Evolutionary conservation across 352 stramenopile genomes (phyloP).

Genomic region (Phytophthora hibernalis): DNA sequence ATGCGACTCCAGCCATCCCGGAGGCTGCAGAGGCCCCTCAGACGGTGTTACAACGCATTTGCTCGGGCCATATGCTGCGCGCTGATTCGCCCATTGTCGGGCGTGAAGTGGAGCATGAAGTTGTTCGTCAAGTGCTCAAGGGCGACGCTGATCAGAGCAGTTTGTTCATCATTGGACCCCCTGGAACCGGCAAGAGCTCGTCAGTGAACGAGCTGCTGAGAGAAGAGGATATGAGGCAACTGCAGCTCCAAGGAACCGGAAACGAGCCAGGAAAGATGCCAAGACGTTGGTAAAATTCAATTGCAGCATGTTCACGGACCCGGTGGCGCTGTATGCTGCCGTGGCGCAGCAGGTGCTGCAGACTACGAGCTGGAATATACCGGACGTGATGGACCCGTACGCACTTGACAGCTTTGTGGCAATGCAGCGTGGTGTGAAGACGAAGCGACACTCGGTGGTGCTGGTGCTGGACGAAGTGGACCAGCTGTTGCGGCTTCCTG

Average conservation of each 20-base stretch:
- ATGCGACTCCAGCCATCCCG: neutral
- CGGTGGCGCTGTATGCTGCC: slow-evolving; percentile 48
- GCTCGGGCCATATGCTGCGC: slow-evolving; percentile 29
- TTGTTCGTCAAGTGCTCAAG: slow-evolving; percentile 44
- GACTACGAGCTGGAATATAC: slow-evolving; percentile 31
- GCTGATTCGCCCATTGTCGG: slow-evolving; percentile 44
- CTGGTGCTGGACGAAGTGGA: slow-evolving; percentile 78
- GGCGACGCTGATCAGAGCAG: slow-evolving; percentile 23
- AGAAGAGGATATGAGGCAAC: slow-evolving; percentile 34
- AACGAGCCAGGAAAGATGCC: slow-evolving; percentile 6
- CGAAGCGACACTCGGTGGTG: slow-evolving; percentile 24
- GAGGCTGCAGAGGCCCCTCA: slow-evolving; percentile 15
- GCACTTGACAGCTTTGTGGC: slow-evolving; percentile 59
- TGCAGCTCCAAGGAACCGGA: slow-evolving; percentile 6
- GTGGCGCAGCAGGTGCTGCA: slow-evolving; percentile 38
- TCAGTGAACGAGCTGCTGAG: slow-evolving; percentile 54
- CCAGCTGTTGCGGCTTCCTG: slow-evolving; percentile 59
- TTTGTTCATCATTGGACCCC: slow-evolving; percentile 73
- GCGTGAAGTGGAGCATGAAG: slow-evolving; percentile 44
- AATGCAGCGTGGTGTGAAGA: neutral
- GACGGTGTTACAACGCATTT: slow-evolving; percentile 43
- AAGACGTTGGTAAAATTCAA: slow-evolving; percentile 59
- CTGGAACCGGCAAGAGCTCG: slow-evolving; percentile 75
- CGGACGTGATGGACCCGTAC: slow-evolving; percentile 49
- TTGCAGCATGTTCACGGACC: slow-evolving; percentile 70